Base-by-base conservation (phyloP, 768 basidiomycete genomes). In the Trametes cingulata region DNA sequence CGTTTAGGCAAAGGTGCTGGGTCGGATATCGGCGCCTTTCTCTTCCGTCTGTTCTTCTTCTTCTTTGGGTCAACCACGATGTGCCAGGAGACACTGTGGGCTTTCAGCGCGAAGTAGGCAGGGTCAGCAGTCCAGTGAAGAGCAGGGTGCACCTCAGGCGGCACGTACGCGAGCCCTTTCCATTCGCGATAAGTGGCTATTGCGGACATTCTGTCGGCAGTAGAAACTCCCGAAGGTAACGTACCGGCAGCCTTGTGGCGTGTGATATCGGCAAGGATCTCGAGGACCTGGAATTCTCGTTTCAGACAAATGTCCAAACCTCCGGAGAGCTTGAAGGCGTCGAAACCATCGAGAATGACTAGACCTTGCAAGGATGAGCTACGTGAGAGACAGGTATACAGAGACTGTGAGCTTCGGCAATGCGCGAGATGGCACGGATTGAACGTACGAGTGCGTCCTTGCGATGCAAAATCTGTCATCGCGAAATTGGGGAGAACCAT, bases 401-500 rank as follows among this genome's bases (percentile, higher is more conserved):
- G 33, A 3, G 65, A 64, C 43, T 66, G 63, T 46, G 64, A 60
- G 14, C 8, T 25, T 1, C 27, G 14, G 50, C 67, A 66, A 40
- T 56, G 46, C 14, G 54, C 6, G 0, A 71, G 24, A 48, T 71
- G 58, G 8, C 61, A 56, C 6, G 56, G 42, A 60, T 71, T 71
- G 27, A 40, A 27, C 1, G 17, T 46, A 14, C 66, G 37, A 15
- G 65, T 71, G 15, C 64, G 17, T 1, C 68, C 69, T 58, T 70
- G 69, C n/a, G 52, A 65, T 25, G 35, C 43, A 56, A 54, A 70
- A 48, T 71, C 67, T 14, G 68, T 68, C 64, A 69, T 69, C 7
- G 65, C 62, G 52, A 71, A 71, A 48, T 68, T 65, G 1, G 63
- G 69, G 0, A 69, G 35, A 1, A 66, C 49, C 17, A 27, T 63